Conservation (phyloP, 139 green algal species). For the Nannochloris sp. region DNA sequence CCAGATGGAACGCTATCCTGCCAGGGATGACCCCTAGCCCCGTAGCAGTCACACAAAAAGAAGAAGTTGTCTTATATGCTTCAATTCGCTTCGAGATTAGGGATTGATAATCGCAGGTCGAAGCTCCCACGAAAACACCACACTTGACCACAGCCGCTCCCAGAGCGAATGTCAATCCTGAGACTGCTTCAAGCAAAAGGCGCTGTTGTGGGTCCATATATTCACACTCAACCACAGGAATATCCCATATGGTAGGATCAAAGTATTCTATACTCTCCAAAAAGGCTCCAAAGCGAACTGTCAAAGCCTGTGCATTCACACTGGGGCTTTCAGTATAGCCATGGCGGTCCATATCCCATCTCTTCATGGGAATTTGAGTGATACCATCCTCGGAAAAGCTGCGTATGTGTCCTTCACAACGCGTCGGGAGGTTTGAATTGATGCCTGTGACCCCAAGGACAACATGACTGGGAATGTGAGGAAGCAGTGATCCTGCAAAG, state of each 20-base stretch:
- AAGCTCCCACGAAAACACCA: slow-evolving; percentile 57
- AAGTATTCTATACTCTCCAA: slow-evolving; percentile 39
- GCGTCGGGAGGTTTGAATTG: no score
- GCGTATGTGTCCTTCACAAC: no score
- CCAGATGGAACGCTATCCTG: slow-evolving; percentile 17
- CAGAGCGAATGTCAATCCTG: slow-evolving; percentile 2
- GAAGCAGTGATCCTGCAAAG: no score
- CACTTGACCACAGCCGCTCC: slow-evolving; percentile 22
- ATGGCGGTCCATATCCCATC: no score
- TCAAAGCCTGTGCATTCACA: background rate
- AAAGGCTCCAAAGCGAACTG: slow-evolving; percentile 27
- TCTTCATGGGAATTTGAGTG: no score
- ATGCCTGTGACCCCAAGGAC: no score
- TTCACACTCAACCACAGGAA: slow-evolving; percentile 36
- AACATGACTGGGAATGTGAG: no score
- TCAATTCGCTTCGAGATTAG: background rate
- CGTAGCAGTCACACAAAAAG: no score
- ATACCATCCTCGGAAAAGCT: no score
- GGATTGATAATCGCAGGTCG: slow-evolving; percentile 12
- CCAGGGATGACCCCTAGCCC: slow-evolving; percentile 18
- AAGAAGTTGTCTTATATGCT: background rate
- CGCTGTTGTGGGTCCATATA: slow-evolving; percentile 55
- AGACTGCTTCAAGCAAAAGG: slow-evolving; percentile 33
- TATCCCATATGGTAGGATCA: slow-evolving; percentile 41
- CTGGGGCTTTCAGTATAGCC: background rate